Percentiles rank a stretch among this genome's conserved stretches.
Evolutionary conservation across 139 green algal species (phyloP).

Genomic region (Penium margaritaceum): DNA sequence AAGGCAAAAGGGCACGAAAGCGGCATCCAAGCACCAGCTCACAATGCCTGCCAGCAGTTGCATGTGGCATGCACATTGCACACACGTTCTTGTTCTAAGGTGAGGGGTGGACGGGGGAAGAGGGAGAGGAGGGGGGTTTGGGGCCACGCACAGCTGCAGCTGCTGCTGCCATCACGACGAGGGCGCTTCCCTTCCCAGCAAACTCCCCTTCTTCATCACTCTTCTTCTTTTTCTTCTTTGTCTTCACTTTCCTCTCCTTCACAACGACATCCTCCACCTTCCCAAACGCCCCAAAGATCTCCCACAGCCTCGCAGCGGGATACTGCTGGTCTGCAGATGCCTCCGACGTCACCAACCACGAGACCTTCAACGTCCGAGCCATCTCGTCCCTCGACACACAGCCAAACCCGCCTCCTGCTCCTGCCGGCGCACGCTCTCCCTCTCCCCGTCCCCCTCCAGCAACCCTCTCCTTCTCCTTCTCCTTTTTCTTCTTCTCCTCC

Average conservation of each 20-base stretch:
- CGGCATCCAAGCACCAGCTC: background rate
- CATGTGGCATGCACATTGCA: too few species aligned
- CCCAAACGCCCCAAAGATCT: conserved; percentile 51
- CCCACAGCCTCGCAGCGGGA: conserved; percentile 34
- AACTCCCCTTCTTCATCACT: background rate
- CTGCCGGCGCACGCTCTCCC: background rate
- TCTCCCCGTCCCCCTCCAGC: background rate
- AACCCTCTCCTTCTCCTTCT: too few species aligned
- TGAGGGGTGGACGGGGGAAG: too few species aligned
- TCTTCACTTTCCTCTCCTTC: conserved; percentile 7
- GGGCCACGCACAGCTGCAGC: conserved; percentile 28
- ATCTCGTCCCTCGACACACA: conserved; percentile 7
- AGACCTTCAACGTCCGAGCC: conserved; percentile 59
- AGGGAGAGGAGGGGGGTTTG: background rate
- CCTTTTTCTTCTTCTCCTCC: too few species aligned
- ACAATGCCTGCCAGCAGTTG: background rate
- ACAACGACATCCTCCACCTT: conserved; percentile 62
- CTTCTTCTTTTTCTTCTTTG: conserved; percentile 41
- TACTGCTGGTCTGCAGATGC: conserved; percentile 35
- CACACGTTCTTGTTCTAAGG: too few species aligned
- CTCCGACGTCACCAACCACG: conserved; percentile 56
- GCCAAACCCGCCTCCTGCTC: too few species aligned
- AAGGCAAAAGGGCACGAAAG: too few species aligned
- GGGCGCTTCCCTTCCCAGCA: conserved; percentile 25
- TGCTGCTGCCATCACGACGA: conserved; percentile 58